These are phyloP conservation scores for Fistulifera solaris DNA, from an alignment of 108 stramenopile genomes.

Conservation along the genomic window DNA sequence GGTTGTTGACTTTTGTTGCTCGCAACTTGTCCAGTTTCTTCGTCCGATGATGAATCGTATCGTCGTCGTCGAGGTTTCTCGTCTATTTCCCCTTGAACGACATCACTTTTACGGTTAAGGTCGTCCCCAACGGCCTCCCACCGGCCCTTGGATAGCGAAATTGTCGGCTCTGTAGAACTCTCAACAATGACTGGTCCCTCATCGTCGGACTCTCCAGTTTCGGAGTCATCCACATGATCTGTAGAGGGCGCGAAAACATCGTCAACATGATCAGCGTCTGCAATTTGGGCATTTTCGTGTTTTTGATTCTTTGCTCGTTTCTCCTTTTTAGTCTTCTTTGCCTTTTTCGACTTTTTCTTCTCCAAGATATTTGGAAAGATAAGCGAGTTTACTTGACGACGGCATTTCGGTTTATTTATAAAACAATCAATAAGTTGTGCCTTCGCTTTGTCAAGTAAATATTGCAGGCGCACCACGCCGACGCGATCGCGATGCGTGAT, in stretches of 20 bases:
- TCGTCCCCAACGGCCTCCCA: not conserved
- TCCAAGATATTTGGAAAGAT: constrained; percentile 40
- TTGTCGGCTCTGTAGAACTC: constrained; percentile 6
- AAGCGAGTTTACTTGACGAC: constrained; percentile 34
- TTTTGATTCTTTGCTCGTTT: constrained; percentile 3
- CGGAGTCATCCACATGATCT: not conserved
- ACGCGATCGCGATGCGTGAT: no score
- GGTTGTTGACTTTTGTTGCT: not conserved
- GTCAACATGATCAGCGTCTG: constrained; percentile 7
- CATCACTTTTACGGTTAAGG: not conserved
- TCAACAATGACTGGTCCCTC: constrained; percentile 22
- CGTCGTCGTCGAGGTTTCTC: constrained; percentile 11
- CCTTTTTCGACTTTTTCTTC: constrained; percentile 12
- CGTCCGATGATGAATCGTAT: constrained; percentile 1
- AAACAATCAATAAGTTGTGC: no score
- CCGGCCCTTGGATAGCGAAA: not conserved
- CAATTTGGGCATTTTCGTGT: not conserved
- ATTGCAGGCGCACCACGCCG: no score
- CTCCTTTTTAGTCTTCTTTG: constrained; percentile 11
- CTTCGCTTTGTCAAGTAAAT: no score
- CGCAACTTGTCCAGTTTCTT: not conserved
- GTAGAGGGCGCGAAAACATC: not conserved
- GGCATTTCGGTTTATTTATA: not conserved
- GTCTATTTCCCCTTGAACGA: not conserved
- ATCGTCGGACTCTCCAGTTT: constrained; percentile 13